Conservation (phyloP, 352 stramenopile genomes). For the Globisporangium sylvaticum region DNA sequence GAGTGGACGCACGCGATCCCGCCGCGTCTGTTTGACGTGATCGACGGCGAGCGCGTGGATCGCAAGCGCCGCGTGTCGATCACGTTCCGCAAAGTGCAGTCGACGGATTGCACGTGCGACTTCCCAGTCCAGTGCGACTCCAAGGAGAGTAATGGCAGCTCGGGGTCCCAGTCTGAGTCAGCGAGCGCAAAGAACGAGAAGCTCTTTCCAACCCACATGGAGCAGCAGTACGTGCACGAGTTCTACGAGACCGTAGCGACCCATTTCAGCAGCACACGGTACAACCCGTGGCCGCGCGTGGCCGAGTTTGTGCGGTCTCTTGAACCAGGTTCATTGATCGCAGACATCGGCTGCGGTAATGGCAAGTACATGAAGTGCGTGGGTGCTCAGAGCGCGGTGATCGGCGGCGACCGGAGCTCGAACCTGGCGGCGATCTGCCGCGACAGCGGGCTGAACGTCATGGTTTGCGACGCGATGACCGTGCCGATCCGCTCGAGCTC, state of each 20-base stretch:
- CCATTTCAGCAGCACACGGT: slow-evolving; percentile 85
- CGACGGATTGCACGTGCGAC: slow-evolving; percentile 56
- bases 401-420: slow-evolving; percentile 66
- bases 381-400: slow-evolving; percentile 36
- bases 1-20: slow-evolving; percentile 87
- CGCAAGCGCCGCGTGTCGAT: slow-evolving; percentile 75
- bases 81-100: slow-evolving; percentile 85
- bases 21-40: slow-evolving; percentile 79
- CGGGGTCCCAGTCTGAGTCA: not conserved
- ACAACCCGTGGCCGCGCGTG: slow-evolving; percentile 80
- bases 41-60: slow-evolving; percentile 64
- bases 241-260: slow-evolving; percentile 84
- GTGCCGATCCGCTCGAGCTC: slow-evolving; percentile 70
- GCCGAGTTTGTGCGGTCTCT: slow-evolving; percentile 60
- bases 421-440: slow-evolving; percentile 66
- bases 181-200: slow-evolving; percentile 11
- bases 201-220: slow-evolving; percentile 54
- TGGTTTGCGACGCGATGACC: slow-evolving; percentile 69
- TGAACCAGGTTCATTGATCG: slow-evolving; percentile 55
- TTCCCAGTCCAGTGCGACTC: slow-evolving; percentile 71
- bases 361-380: slow-evolving; percentile 89
- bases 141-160: not conserved
- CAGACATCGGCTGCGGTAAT: slow-evolving; percentile 83
- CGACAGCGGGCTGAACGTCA: slow-evolving; percentile 52
- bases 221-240: slow-evolving; percentile 81